phyloP scores from a whole-genome alignment of 73 alveolate species.

The Uronychia binucleata region DNA sequence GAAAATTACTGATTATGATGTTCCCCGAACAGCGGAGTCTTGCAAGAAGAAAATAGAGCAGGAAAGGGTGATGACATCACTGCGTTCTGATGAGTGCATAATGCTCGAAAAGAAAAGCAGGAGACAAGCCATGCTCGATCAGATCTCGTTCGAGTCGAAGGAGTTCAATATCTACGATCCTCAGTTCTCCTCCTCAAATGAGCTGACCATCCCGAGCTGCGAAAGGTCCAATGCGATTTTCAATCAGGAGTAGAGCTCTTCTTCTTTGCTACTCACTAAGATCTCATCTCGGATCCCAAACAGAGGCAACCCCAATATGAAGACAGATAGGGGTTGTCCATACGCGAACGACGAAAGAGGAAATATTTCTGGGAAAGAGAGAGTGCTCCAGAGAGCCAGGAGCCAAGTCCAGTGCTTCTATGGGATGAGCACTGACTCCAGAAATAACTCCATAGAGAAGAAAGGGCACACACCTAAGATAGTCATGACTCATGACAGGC shows the following conservation, averaged over 20 bases:
- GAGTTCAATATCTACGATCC: constrained; percentile 45
- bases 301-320: neutral
- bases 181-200: constrained; percentile 7
- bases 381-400: neutral
- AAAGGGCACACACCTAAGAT: neutral
- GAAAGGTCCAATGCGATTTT: neutral
- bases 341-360: neutral
- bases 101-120: constrained; percentile 5
- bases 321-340: neutral
- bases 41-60: no score
- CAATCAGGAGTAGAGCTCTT: neutral
- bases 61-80: no score
- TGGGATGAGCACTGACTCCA: neutral
- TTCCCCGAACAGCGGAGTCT: no score
- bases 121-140: constrained; percentile 18
- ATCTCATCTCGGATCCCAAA: neutral
- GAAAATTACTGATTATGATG: no score
- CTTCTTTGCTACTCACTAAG: neutral
- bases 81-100: no score
- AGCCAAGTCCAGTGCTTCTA: no score
- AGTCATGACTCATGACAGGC: neutral
- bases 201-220: neutral
- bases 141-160: constrained; percentile 34
- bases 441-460: neutral
- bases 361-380: neutral